These are phyloP conservation scores for Sordariomycetes sp. DNA, from an alignment of 2,329 filamentous ascomycete genomes.

Conservation along the genomic window DNA sequence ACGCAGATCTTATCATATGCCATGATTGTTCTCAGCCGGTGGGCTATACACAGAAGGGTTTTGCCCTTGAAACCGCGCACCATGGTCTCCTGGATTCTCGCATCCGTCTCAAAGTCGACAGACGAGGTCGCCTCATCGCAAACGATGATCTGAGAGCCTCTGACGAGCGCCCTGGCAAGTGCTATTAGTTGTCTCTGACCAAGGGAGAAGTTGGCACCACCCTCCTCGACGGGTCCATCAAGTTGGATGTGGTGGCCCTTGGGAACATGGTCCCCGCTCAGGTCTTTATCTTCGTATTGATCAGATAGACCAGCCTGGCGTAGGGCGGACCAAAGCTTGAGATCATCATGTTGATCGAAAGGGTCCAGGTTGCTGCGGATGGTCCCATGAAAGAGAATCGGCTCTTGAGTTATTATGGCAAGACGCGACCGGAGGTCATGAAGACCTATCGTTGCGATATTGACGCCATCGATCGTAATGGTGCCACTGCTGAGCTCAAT, in stretches of 20 bases:
- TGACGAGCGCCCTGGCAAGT: constrained; percentile 46
- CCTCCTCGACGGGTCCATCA: constrained; percentile 48
- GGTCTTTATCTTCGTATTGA: not conserved
- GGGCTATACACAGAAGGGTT: constrained; percentile 61
- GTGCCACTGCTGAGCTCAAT: constrained; percentile 67
- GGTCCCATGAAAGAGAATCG: constrained; percentile 66
- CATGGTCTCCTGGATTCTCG: constrained; percentile 58
- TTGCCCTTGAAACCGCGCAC: constrained; percentile 54
- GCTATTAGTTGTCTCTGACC: constrained; percentile 63
- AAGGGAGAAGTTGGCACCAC: constrained; percentile 59
- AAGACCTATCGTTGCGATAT: constrained; percentile 58
- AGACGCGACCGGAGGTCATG: constrained; percentile 56
- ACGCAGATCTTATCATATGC: constrained; percentile 57
- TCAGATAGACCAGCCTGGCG: constrained; percentile 44
- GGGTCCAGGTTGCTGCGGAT: constrained; percentile 64
- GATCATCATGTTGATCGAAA: constrained; percentile 55
- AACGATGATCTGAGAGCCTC: constrained; percentile 5
- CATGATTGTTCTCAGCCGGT: constrained; percentile 59
- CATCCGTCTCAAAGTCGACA: constrained; percentile 61
- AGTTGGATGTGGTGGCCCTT: constrained; percentile 25
- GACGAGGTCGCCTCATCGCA: constrained; percentile 61
- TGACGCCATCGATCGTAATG: constrained; percentile 58
- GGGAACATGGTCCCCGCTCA: not conserved
- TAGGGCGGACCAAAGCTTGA: constrained; percentile 53
- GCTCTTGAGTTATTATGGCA: constrained; percentile 61